phyloP scores from a whole-genome alignment of 2,329 filamentous ascomycete genomes.

The Calycina herbarum region DNA sequence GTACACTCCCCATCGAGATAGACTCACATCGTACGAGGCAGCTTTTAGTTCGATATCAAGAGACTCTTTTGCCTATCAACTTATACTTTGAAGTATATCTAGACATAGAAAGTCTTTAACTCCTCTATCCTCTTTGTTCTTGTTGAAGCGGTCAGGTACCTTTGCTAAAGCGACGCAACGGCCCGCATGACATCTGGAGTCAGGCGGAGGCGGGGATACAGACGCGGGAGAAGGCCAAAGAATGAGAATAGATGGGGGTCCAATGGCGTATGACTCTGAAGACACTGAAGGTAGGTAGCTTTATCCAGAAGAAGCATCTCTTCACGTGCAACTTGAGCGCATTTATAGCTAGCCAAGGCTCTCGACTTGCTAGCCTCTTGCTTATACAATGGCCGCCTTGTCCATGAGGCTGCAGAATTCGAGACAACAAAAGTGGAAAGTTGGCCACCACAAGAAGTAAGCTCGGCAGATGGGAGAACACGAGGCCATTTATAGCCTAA shows the following conservation, averaged over 20 bases:
- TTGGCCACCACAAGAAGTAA: not conserved
- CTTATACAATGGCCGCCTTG: slow-evolving; percentile 4
- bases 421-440: not conserved
- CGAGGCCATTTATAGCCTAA: slow-evolving; percentile 3
- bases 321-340: not conserved
- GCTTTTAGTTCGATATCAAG: not conserved
- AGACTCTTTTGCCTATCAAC: not conserved
- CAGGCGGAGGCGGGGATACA: slow-evolving; percentile 1
- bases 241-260: slow-evolving; percentile 11
- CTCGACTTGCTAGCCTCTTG: not conserved
- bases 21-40: not conserved
- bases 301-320: not conserved
- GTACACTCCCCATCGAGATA: not conserved
- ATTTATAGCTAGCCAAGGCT: not conserved
- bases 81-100: not conserved
- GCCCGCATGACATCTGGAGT: slow-evolving; percentile 3
- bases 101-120: not conserved
- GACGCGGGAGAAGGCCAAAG: slow-evolving; percentile 15
- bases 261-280: slow-evolving; percentile 12
- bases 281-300: not conserved
- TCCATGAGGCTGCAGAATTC: slow-evolving; percentile 3
- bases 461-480: not conserved
- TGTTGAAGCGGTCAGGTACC: not conserved
- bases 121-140: not conserved
- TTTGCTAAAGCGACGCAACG: not conserved